A percentile compares a stretch with the other conserved stretches of the same genome.
Evolutionary conservation across 495 filamentous ascomycete genomes (phyloP).

Genomic region (Trichocladium uniseriatum): DNA sequence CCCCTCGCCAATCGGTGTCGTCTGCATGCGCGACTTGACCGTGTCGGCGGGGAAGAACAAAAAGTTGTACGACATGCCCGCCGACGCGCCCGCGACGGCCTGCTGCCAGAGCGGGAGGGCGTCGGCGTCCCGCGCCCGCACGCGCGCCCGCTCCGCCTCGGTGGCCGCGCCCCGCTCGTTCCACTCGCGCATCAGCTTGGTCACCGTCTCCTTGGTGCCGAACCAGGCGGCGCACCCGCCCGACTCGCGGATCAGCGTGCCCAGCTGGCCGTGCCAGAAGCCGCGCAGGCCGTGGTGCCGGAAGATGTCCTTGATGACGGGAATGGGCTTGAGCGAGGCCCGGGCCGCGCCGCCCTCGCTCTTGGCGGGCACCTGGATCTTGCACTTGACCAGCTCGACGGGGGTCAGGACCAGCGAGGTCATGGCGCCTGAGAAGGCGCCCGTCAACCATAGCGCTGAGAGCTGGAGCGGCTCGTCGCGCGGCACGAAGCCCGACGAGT

Average conservation of each 20-base stretch:
- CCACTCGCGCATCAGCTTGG: slow-evolving; percentile 49
- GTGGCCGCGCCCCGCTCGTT: slow-evolving; percentile 28
- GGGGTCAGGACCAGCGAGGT: slow-evolving; percentile 87
- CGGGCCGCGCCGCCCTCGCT: slow-evolving; percentile 18
- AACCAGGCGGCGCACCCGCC: slow-evolving; percentile 96
- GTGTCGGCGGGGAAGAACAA: slow-evolving; percentile 95
- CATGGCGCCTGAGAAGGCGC: slow-evolving; percentile 78
- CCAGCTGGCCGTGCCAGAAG: slow-evolving; percentile 92
- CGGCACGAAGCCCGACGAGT: slow-evolving; percentile 43
- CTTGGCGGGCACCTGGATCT: slow-evolving; percentile 69
- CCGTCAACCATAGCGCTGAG: slow-evolving; percentile 61
- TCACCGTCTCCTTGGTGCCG: slow-evolving; percentile 76
- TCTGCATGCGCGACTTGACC: slow-evolving; percentile 94
- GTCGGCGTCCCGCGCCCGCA: slow-evolving; percentile 16
- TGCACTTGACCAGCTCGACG: slow-evolving; percentile 96
- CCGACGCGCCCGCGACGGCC: slow-evolving; percentile 77
- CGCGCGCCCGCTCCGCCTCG: slow-evolving; percentile 21
- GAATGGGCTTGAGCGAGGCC: slow-evolving; percentile 23
- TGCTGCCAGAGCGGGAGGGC: slow-evolving; percentile 66
- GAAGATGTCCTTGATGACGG: slow-evolving; percentile 68
- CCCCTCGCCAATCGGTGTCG: slow-evolving; percentile 52
- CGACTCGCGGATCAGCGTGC: slow-evolving; percentile 87
- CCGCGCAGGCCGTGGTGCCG: slow-evolving; percentile 70
- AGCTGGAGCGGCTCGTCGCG: slow-evolving; percentile 54
- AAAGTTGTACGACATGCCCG: slow-evolving; percentile 92